Percentiles rank a stretch among this genome's conserved stretches.
Evolutionary conservation across 257 asterid genomes (phyloP).

Genomic region (Schizonepeta tenuifolia): DNA sequence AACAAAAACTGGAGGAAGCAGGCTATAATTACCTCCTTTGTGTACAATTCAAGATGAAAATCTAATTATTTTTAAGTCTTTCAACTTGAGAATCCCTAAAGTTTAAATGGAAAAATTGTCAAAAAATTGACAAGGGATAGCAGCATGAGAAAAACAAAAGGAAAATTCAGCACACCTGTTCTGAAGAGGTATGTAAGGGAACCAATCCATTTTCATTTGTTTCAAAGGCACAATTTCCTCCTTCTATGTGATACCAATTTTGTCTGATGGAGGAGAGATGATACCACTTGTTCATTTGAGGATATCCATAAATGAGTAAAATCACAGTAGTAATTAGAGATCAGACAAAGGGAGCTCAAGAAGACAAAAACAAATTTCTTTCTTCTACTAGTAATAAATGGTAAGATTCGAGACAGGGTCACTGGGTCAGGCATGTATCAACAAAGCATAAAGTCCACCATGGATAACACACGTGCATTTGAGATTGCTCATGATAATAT

Average conservation of each 20-base stretch:
- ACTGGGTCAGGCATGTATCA: too few relatives aligned
- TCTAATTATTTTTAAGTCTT: conserved; percentile 76
- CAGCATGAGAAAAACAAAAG: conserved; percentile 24
- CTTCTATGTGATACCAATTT: conserved; percentile 83
- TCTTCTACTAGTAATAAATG: not conserved
- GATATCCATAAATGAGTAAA: conserved; percentile 20
- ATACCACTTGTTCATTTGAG: conserved; percentile 59
- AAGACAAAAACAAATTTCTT: too few relatives aligned
- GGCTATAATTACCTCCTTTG: conserved; percentile 72
- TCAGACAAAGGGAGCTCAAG: too few relatives aligned
- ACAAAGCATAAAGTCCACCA: too few relatives aligned
- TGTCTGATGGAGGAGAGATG: conserved; percentile 98
- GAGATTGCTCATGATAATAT: too few relatives aligned
- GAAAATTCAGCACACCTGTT: conserved; percentile 55
- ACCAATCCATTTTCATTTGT: conserved; percentile 99
- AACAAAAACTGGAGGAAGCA: not conserved
- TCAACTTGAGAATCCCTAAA: conserved; percentile 91
- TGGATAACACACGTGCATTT: too few relatives aligned
- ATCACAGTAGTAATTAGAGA: too few relatives aligned
- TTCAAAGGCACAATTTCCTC: conserved; percentile 96
- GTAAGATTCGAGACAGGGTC: too few relatives aligned
- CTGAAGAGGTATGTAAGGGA: conserved; percentile 87
- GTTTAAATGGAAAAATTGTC: conserved; percentile 23
- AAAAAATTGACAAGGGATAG: conserved; percentile 24
- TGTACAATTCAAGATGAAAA: conserved; percentile 76